Evolutionary conservation across 2,329 filamentous ascomycete species (phyloP).

Genomic region (Chrysoporthe deuterocubensis): DNA sequence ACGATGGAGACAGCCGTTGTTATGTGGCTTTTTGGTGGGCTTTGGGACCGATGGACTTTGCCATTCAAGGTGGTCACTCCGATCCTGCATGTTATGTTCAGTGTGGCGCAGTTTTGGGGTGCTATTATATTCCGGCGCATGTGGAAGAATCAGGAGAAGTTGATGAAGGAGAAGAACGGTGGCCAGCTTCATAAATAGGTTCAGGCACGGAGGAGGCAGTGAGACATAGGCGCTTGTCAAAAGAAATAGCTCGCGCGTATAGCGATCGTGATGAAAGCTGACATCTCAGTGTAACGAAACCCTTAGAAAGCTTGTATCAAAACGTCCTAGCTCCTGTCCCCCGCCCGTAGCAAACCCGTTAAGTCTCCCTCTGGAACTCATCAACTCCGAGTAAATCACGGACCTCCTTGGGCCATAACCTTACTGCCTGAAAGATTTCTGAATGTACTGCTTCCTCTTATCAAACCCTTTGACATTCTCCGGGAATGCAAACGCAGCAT

Average conservation of each 20-base stretch:
- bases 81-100: constrained; percentile 17
- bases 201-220: not conserved
- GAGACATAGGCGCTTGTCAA: no score
- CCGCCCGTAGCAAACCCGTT: not conserved
- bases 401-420: not conserved
- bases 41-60: constrained; percentile 20
- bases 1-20: constrained; percentile 15
- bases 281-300: no score
- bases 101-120: constrained; percentile 20
- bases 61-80: constrained; percentile 21
- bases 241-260: no score
- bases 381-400: not conserved
- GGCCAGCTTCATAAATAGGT: not conserved
- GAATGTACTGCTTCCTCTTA: constrained; percentile 17
- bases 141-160: constrained; percentile 3
- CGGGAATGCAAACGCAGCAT: constrained; percentile 22
- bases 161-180: not conserved
- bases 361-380: not conserved
- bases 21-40: constrained; percentile 17
- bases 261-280: no score
- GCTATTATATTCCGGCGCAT: constrained; percentile 16
- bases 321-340: not conserved
- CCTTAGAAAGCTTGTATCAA: no score
- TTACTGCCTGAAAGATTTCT: not conserved
- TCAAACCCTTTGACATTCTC: constrained; percentile 20